Percentiles rank a stretch among this genome's conserved stretches.
Evolutionary conservation across 768 basidiomycete genomes (phyloP).

Genomic region (Trametes elegans): DNA sequence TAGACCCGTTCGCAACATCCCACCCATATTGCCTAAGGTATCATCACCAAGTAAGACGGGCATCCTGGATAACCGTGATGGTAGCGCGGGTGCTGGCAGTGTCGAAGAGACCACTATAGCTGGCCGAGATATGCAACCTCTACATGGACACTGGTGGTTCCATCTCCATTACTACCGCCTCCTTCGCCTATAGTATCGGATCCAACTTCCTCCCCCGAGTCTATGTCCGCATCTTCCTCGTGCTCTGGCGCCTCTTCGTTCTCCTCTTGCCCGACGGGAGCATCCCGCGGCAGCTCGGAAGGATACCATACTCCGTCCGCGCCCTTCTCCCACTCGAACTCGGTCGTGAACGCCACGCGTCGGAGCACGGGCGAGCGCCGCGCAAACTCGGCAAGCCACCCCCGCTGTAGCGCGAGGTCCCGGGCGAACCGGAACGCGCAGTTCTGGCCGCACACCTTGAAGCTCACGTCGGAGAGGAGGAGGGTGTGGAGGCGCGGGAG

Average conservation of each 20-base stretch:
- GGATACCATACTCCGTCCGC: not conserved
- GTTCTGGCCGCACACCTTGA: not conserved
- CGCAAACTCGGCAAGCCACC: not conserved
- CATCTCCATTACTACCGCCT: too few relatives aligned
- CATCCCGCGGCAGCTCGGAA: not conserved
- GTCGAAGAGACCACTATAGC: too few relatives aligned
- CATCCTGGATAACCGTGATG: too few relatives aligned
- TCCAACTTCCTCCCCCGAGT: too few relatives aligned
- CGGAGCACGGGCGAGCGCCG: not conserved
- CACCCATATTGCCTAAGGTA: too few relatives aligned
- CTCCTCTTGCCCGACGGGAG: not conserved
- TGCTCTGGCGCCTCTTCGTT: not conserved
- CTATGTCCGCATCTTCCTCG: too few relatives aligned
- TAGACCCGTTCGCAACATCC: too few relatives aligned
- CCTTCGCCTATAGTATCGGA: too few relatives aligned
- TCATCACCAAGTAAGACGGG: too few relatives aligned
- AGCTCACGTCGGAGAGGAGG: not conserved
- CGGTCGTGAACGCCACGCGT: conserved; percentile 2
- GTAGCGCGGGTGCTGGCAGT: too few relatives aligned
- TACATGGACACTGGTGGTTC: too few relatives aligned
- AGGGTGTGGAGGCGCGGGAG: not conserved
- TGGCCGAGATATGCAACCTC: too few relatives aligned
- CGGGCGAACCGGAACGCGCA: not conserved
- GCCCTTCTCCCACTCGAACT: conserved; percentile 10
- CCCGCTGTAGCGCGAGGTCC: not conserved